A percentile compares a stretch with the other conserved stretches of the same genome.
These are phyloP conservation scores for Teratosphaeria nubilosa DNA, from an alignment of 2,329 filamentous ascomycete genomes.

Conservation along the genomic window DNA sequence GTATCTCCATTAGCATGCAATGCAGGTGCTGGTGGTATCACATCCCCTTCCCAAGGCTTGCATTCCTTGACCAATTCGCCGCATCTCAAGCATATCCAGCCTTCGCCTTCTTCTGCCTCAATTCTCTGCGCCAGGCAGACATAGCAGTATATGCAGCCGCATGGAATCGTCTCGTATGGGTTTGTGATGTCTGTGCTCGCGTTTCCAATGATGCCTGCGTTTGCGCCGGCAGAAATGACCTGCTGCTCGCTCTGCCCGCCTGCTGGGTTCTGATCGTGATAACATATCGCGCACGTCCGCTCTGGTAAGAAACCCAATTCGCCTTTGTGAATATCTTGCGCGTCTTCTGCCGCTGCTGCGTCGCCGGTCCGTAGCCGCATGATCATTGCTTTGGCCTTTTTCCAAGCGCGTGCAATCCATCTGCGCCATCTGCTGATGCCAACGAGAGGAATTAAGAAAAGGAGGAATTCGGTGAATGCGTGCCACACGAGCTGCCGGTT, in stretches of 20 bases:
- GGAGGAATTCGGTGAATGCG: conserved; percentile 97
- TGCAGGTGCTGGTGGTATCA: conserved; percentile 39
- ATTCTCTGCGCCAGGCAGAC: conserved; percentile 85
- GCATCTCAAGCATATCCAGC: conserved; percentile 84
- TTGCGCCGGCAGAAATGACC: conserved; percentile 50
- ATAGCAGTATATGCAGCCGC: conserved; percentile 90
- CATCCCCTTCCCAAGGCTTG: conserved; percentile 83
- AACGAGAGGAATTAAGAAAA: conserved; percentile 93
- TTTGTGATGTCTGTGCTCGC: conserved; percentile 92
- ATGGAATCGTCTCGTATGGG: conserved; percentile 83
- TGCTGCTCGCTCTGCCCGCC: conserved; percentile 58
- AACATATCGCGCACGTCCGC: conserved; percentile 92
- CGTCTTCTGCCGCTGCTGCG: conserved; percentile 40
- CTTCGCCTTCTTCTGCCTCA: conserved; percentile 87
- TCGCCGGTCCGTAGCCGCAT: conserved; percentile 31
- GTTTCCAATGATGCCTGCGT: conserved; percentile 66
- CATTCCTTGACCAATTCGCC: conserved; percentile 76
- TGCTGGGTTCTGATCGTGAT: conserved; percentile 77
- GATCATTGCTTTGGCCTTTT: conserved; percentile 58
- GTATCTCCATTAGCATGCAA: conserved; percentile 3
- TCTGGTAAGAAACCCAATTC: conserved; percentile 82
- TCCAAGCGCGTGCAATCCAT: conserved; percentile 81
- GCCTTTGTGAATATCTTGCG: conserved; percentile 27
- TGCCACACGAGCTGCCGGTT: conserved; percentile 98
- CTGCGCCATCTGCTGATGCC: conserved; percentile 87